A percentile compares a stretch with the other conserved stretches of the same genome.
These are phyloP conservation scores for Papiliotrema nemorosa DNA, from an alignment of 1,284 basidiomycete genomes.

Conservation along the genomic window DNA sequence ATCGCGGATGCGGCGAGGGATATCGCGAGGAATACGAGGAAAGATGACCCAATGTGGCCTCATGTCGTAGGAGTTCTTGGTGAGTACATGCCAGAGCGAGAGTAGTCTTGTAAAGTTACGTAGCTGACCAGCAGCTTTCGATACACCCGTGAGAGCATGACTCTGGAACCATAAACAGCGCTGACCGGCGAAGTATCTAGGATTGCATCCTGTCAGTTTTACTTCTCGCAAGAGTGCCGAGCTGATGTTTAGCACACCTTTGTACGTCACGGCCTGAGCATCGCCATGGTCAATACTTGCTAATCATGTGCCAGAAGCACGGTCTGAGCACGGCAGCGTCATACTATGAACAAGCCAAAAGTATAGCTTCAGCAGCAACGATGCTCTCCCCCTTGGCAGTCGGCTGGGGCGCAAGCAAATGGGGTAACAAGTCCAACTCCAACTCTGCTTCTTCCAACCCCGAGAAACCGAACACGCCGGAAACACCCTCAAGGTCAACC, in stretches of 20 bases:
- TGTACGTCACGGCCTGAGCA: slow-evolving; percentile 14
- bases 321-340: slow-evolving; percentile 70
- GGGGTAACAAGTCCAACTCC: slow-evolving; percentile 19
- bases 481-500: neutral
- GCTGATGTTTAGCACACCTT: slow-evolving; percentile 35
- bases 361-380: slow-evolving; percentile 53
- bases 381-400: slow-evolving; percentile 57
- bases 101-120: neutral
- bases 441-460: neutral
- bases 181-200: slow-evolving; percentile 62
- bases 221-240: neutral
- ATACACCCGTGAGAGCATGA: slow-evolving; percentile 69
- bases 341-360: slow-evolving; percentile 65
- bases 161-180: neutral
- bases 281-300: neutral
- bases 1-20: slow-evolving; percentile 78
- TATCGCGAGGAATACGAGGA: slow-evolving; percentile 54
- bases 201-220: slow-evolving; percentile 64
- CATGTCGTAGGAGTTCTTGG: slow-evolving; percentile 42
- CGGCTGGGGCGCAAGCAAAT: slow-evolving; percentile 48
- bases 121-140: slow-evolving; percentile 61
- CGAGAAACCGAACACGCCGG: neutral
- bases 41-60: slow-evolving; percentile 44
- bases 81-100: slow-evolving; percentile 8
- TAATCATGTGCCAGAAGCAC: slow-evolving; percentile 57